Percentiles rank a stretch among this genome's conserved stretches.
Evolutionary conservation across 2,329 filamentous ascomycete species (phyloP).

Genomic region (Fragosphaeria purpurea): DNA sequence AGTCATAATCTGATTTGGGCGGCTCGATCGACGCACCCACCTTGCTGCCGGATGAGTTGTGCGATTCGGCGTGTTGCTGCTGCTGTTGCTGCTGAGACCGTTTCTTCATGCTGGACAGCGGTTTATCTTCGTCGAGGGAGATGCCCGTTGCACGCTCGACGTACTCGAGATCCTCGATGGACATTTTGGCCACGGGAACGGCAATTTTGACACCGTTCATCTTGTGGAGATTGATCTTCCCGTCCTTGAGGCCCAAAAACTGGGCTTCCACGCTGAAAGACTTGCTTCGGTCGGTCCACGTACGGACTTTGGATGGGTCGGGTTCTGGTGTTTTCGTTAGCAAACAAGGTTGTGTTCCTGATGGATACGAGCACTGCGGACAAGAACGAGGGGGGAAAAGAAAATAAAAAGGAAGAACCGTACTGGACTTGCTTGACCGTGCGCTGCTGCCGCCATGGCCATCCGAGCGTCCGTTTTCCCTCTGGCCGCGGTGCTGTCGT

Average conservation of each 20-base stretch:
- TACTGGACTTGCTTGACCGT: conserved; percentile 46
- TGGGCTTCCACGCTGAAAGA: conserved; percentile 97
- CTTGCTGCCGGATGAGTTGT: conserved; percentile 21
- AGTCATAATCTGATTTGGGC: conserved; percentile 75
- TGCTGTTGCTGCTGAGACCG: conserved; percentile 14
- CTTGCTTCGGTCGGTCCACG: conserved; percentile 90
- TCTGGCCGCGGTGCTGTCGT: conserved; percentile 17
- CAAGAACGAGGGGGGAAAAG: not conserved
- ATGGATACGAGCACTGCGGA: too few species aligned
- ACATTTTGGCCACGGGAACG: conserved; percentile 93
- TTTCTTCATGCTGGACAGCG: conserved; percentile 70
- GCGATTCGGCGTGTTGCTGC: conserved; percentile 14
- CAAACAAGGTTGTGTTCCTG: not conserved
- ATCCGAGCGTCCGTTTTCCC: conserved; percentile 53
- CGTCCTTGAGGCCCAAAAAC: conserved; percentile 87
- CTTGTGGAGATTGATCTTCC: conserved; percentile 93
- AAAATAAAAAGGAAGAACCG: conserved; percentile 22
- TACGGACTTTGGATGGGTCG: conserved; percentile 71
- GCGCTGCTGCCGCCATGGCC: conserved; percentile 35
- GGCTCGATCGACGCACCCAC: conserved; percentile 55
- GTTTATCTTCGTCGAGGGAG: conserved; percentile 90
- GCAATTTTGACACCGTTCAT: conserved; percentile 97
- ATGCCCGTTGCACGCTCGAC: conserved; percentile 81
- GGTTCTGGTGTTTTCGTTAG: conserved; percentile 48
- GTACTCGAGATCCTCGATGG: conserved; percentile 85